Evolutionary conservation across 495 filamentous ascomycete species (phyloP), one percentile per base, ranked within the genome.

Genomic region (Neurospora tetrasperma): DNA sequence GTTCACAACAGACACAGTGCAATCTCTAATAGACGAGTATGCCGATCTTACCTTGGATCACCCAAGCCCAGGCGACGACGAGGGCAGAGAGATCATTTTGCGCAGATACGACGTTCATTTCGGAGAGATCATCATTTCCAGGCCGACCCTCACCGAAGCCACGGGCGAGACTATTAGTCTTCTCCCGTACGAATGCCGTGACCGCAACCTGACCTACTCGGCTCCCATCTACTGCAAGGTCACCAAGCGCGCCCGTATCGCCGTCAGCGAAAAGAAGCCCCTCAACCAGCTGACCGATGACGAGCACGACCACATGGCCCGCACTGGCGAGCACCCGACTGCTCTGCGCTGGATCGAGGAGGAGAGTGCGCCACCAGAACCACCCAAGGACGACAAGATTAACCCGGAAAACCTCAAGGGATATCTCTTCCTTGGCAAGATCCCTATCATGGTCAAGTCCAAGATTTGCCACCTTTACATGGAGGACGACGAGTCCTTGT

Each of bases 401-500:
- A 66, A 66, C 54, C 12, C 54, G 23, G 74, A 85, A 75, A 73
- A 82, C 73, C 69, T 76, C 74, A 82, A 86, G 48, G 80, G 84
- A 40, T 78, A 78, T 66, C 89, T 94, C 40, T 97, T 93, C 82
- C 91, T 98, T 72, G 96, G 96, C 72, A 97, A 96, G 82, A 86
- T 99, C 72, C 96, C 96, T 0, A 93, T 98, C 76, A 99, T 99
- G 96, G 87, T 98, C 71, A 97, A 97, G 83, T 96, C 93, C 4
- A 92, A 94, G 78, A 93, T 94, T 75, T 99, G 96, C 84, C 91
- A 93, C 70, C 83, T 99, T 74, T 91, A 91, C 76, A 89, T 91
- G 72, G 86, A 94, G 76, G 87, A 86, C 70, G 94, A 98, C 73
- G 88, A 93, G 70, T 89, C 90, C 20, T 86, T 98, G 2, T 97